Conservation (phyloP, 225 moss, liverwort and hornwort species). For the Sphagnum contortum region DNA sequence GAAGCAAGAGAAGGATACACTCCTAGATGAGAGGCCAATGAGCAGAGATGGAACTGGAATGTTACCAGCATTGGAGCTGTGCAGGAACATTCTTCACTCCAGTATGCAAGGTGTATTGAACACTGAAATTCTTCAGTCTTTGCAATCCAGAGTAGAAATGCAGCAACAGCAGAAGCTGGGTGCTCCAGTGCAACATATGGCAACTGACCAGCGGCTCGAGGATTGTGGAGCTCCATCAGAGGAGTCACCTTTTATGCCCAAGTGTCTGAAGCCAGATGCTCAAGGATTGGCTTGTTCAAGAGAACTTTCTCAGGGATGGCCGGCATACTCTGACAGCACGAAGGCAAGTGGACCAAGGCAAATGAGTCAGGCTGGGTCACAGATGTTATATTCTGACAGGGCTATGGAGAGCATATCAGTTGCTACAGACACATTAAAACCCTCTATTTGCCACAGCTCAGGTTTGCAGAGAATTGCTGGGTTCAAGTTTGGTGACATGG, state of each 20-base stretch:
- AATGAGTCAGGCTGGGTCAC: not conserved
- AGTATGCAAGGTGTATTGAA: conserved; percentile 1
- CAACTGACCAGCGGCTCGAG: not conserved
- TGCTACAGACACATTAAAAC: not conserved
- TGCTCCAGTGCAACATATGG: not conserved
- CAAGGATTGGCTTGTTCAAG: not conserved
- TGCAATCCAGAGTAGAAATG: not conserved
- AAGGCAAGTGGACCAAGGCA: not conserved
- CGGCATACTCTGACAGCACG: not conserved
- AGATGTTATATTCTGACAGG: not conserved
- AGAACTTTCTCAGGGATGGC: not conserved
- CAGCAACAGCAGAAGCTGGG: not conserved
- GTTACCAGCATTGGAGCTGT: conserved; percentile 3
- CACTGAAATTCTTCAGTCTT: not conserved
- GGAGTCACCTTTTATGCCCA: not conserved
- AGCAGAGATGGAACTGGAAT: not conserved
- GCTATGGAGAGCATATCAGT: not conserved
- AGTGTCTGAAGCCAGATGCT: not conserved
- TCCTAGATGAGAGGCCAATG: not conserved
- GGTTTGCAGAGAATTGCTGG: not conserved
- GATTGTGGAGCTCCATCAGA: not conserved
- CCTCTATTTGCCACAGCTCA: not conserved
- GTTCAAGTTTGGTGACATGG: not conserved
- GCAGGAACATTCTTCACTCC: not conserved
- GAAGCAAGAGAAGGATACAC: not conserved